Evolutionary conservation across 1,284 basidiomycete species (phyloP), one percentile per base, ranked within the genome.

Genomic region (Cutaneotrichosporon mucoides): DNA sequence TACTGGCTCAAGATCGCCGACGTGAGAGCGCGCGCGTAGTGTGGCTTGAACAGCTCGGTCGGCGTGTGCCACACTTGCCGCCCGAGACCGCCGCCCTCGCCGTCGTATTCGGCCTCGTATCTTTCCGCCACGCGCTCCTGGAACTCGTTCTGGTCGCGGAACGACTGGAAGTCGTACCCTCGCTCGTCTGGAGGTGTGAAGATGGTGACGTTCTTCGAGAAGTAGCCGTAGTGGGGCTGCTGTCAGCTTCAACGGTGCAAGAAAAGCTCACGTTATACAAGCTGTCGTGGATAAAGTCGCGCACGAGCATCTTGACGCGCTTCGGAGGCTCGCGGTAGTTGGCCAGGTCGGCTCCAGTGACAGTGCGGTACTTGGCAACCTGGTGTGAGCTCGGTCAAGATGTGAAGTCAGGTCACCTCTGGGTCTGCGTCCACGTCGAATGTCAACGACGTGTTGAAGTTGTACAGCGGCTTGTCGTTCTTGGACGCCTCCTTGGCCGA

Each of bases 61-160:
- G 96, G 96, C 0, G 96, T 99, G 79, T 99, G 96, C 96, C 96
- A 99, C 56, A 99, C 83, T 76, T 99, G 96, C 68, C 86, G 84
- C 5, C 92, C 92, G 12, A 89, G 85, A 3, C 89, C 82, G 45
- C 81, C 81, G 53, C 81, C 82, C 83, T 13, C 60, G n/a, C 55
- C 38, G 34, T 61, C 60, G 53, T 73, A 73, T 56, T 73, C 70
- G 49, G 64, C 54, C 56, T 84, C 82, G 73, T 96, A 96, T 64
- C 86, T 83, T 68, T 81, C 79, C 35, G 89, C 88, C 12, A 98
- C 85, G 56, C 86, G 83, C 49, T 87, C 85, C 75, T 96, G 87
- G 67, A 97, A 97, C 60, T 90, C 86, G 1, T 82, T 80, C 37
- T 84, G 83, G 71, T 90, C 86, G 51, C 83, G 82, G 68, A 95